Conservation (phyloP, 768 basidiomycete species). For the Podaxis sp. region DNA sequence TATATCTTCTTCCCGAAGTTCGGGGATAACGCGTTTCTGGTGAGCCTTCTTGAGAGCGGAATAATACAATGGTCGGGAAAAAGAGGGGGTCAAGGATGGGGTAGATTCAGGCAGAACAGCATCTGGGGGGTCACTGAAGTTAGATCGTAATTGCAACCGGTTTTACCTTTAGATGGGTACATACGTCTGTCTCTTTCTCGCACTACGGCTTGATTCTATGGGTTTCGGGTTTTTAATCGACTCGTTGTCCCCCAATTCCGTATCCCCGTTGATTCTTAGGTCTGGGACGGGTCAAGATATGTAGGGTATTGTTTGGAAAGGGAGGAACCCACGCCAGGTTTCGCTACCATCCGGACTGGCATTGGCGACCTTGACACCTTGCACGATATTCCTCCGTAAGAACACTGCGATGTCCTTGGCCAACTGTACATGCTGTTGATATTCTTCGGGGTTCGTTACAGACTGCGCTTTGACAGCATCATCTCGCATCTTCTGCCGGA, state of each 20-base stretch:
- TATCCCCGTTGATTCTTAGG: conserved; percentile 72
- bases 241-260: conserved; percentile 85
- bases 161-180: conserved; percentile 11
- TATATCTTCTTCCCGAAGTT: conserved; percentile 76
- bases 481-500: conserved; percentile 62
- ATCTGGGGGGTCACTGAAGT: conserved; percentile 31
- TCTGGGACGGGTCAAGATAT: conserved; percentile 37
- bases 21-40: conserved; percentile 59
- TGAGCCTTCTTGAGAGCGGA: conserved; percentile 73
- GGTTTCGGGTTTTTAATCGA: conserved; percentile 64
- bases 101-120: conserved; percentile 35
- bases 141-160: conserved; percentile 20
- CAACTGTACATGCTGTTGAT: conserved; percentile 54
- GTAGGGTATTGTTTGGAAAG: neutral
- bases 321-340: conserved; percentile 52
- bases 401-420: conserved; percentile 73
- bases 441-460: conserved; percentile 43
- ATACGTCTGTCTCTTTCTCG: conserved; percentile 36
- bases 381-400: conserved; percentile 81
- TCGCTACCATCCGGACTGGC: conserved; percentile 32
- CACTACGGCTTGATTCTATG: conserved; percentile 45
- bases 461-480: conserved; percentile 46
- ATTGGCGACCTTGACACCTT: conserved; percentile 54
- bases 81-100: conserved; percentile 19
- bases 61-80: conserved; percentile 44